Percentiles rank a stretch among this genome's conserved stretches.
Conservation (phyloP, 148 eudicot genomes). For the Polygonum aviculare region DNA sequence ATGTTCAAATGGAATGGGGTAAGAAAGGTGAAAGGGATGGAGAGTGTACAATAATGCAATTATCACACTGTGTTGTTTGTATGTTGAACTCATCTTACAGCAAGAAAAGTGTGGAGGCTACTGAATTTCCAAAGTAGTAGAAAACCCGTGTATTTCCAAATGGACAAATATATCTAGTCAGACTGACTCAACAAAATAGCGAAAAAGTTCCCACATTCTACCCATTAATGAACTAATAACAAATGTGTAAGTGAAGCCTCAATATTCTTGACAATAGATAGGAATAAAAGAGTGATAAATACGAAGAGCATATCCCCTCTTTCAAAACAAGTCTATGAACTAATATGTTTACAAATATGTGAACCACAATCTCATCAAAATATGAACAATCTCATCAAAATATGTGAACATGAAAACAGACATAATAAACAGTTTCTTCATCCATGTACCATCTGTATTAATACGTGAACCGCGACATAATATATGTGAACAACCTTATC, state of each 20-base stretch:
- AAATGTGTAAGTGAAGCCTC: not conserved
- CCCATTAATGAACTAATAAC: not conserved
- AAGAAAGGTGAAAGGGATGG: constrained; percentile 13
- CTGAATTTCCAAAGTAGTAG: constrained; percentile 59
- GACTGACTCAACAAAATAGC: not conserved
- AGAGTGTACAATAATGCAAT: constrained; percentile 62
- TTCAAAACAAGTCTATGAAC: not conserved
- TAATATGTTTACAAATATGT: too few species aligned
- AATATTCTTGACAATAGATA: not conserved
- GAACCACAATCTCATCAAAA: too few species aligned
- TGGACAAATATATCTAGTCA: not conserved
- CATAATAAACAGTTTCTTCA: too few species aligned
- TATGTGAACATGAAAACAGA: too few species aligned
- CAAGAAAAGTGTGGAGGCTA: constrained; percentile 60
- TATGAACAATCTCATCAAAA: too few species aligned
- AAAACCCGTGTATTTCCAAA: constrained; percentile 8
- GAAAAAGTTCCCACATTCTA: not conserved
- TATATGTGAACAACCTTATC: too few species aligned
- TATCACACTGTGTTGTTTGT: constrained; percentile 66
- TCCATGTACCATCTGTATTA: too few species aligned
- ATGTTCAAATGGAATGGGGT: not conserved
- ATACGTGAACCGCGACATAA: too few species aligned
- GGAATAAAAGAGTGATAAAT: not conserved
- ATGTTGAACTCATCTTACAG: constrained; percentile 77
- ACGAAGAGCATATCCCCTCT: not conserved